These are phyloP conservation scores for Fusarium zealandicum DNA, from an alignment of 2,329 filamentous ascomycete species.

Conservation along the genomic window DNA sequence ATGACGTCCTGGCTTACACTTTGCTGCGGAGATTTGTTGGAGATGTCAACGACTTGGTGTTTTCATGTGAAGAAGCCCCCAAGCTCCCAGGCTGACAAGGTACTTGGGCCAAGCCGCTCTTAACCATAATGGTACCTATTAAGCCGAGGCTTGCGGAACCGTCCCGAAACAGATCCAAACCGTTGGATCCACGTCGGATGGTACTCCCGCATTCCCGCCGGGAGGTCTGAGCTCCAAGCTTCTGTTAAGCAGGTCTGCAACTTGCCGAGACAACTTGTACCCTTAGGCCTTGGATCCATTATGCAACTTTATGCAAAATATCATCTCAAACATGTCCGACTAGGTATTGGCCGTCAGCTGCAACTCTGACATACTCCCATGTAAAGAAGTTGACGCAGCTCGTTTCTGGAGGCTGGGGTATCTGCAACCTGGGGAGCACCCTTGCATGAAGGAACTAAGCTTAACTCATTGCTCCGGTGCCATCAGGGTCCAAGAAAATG, in stretches of 20 bases:
- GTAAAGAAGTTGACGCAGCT: neutral
- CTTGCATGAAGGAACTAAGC: neutral
- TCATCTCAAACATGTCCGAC: neutral
- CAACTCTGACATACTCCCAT: neutral
- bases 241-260: neutral
- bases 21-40: constrained; percentile 7
- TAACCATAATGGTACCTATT: neutral
- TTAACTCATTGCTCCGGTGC: neutral
- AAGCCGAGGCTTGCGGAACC: constrained; percentile 2
- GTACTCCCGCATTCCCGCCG: constrained; percentile 8
- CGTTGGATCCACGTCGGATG: constrained; percentile 13
- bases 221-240: constrained; percentile 7
- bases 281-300: neutral
- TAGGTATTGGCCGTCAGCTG: neutral
- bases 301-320: neutral
- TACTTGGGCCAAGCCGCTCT: neutral
- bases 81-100: too few relatives aligned
- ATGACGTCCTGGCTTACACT: constrained; percentile 2
- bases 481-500: too few relatives aligned
- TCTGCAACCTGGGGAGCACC: neutral
- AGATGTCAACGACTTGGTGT: neutral
- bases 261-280: neutral
- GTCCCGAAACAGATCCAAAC: neutral
- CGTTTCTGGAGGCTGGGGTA: neutral
- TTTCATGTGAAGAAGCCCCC: neutral